A percentile compares a stretch with the other conserved stretches of the same genome.
Evolutionary conservation across 2,329 filamentous ascomycete genomes (phyloP).

Genomic region (Calonectria hawksworthii): DNA sequence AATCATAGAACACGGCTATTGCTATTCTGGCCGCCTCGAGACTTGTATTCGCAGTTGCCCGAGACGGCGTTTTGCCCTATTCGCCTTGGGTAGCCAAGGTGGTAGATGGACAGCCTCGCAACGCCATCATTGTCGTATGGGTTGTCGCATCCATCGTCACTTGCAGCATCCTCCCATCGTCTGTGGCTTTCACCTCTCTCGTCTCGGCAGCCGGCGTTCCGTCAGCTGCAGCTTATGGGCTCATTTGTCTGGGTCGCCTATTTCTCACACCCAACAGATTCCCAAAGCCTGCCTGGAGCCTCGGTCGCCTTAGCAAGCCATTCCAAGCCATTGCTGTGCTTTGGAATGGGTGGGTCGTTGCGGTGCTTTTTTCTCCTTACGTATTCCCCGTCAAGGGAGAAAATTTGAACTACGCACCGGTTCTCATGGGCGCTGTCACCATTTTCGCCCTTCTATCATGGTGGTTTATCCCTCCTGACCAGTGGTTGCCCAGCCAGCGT

Average conservation of each 20-base stretch:
- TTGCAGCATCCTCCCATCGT: constrained; percentile 71
- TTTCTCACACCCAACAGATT: constrained; percentile 62
- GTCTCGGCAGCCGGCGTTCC: constrained; percentile 67
- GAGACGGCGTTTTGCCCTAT: constrained; percentile 72
- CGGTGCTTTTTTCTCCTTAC: constrained; percentile 62
- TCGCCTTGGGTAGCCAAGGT: constrained; percentile 70
- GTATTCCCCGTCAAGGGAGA: constrained; percentile 58
- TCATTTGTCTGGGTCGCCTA: constrained; percentile 64
- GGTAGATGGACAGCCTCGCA: constrained; percentile 68
- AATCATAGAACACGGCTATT: constrained; percentile 67
- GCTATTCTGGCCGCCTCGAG: constrained; percentile 71
- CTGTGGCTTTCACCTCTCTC: constrained; percentile 66
- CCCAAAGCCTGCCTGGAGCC: constrained; percentile 61
- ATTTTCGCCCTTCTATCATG: constrained; percentile 63
- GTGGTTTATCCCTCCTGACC: constrained; percentile 61
- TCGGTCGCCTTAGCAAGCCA: constrained; percentile 59
- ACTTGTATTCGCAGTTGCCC: constrained; percentile 73
- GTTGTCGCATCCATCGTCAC: constrained; percentile 66
- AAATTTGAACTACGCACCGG: constrained; percentile 63
- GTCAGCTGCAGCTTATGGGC: constrained; percentile 64
- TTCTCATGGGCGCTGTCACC: constrained; percentile 65
- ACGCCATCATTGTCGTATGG: constrained; percentile 72
- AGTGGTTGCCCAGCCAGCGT: constrained; percentile 60
- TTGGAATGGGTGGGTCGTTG: constrained; percentile 66
- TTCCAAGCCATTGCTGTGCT: constrained; percentile 62